A percentile compares a stretch with the other conserved stretches of the same genome.
phyloP scores from a whole-genome alignment of 306 rosid genomes.

The Gastrolobium bilobum region DNA sequence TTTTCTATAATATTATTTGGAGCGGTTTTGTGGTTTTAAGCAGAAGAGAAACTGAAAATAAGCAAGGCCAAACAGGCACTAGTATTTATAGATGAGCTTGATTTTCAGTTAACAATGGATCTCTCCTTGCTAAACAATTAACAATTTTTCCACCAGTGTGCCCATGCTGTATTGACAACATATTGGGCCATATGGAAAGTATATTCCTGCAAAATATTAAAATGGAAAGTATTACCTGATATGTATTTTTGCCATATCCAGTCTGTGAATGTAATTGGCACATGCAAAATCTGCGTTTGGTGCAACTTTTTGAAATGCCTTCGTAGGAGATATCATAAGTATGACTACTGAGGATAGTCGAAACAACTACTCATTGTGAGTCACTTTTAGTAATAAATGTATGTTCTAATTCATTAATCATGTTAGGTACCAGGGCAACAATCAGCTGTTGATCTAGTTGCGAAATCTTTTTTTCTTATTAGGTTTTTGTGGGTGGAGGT shows the following conservation, averaged over 20 bases:
- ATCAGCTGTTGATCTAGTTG: background rate
- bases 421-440: background rate
- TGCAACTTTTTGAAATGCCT: background rate
- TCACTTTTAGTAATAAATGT: constrained; percentile 4
- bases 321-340: background rate
- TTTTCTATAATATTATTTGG: no score
- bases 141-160: background rate
- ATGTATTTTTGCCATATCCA: background rate
- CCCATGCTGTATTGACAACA: background rate
- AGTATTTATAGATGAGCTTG: background rate
- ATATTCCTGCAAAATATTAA: background rate
- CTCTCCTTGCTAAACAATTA: background rate
- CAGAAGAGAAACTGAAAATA: no score
- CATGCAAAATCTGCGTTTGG: background rate
- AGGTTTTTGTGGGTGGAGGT: constrained; percentile 8
- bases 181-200: background rate
- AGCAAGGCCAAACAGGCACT: no score
- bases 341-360: constrained; percentile 12
- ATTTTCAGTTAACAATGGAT: background rate
- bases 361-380: background rate
- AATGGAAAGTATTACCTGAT: constrained; percentile 14
- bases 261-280: background rate
- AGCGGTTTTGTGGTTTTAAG: no score
- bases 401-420: background rate
- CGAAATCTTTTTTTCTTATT: background rate